A percentile compares a stretch with the other conserved stretches of the same genome.
phyloP scores from a whole-genome alignment of 2,329 filamentous ascomycete genomes.

The Monilinia fructigena region DNA sequence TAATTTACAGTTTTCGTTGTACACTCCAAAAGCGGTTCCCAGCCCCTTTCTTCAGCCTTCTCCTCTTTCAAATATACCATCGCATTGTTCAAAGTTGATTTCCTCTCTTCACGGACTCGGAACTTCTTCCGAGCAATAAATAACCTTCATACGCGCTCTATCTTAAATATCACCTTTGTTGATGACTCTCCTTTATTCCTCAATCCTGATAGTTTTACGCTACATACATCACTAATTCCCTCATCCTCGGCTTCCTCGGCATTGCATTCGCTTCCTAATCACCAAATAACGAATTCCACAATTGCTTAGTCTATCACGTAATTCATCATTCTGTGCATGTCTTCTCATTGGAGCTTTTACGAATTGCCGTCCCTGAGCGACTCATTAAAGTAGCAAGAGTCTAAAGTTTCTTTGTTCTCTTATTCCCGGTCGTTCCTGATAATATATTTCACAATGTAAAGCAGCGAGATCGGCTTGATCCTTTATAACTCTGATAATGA shows the following conservation, averaged over 20 bases:
- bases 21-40: neutral
- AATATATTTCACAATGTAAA: neutral
- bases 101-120: neutral
- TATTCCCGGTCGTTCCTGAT: neutral
- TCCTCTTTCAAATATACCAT: neutral
- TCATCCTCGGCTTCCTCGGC: neutral
- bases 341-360: neutral
- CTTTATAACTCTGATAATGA: neutral
- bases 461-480: neutral
- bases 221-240: neutral
- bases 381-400: neutral
- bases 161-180: neutral
- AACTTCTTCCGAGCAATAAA: neutral
- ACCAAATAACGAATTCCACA: neutral
- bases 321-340: neutral
- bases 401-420: slow-evolving; percentile 9
- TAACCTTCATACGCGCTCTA: neutral
- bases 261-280: neutral
- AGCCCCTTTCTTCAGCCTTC: neutral
- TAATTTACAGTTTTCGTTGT: neutral
- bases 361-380: neutral
- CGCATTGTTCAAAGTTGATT: neutral
- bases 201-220: neutral
- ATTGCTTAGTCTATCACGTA: neutral
- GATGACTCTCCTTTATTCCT: neutral